A percentile compares a stretch with the other conserved stretches of the same genome.
Conservation (phyloP, 1,139 yeast genomes). For the Debaryomyces udenii region DNA sequence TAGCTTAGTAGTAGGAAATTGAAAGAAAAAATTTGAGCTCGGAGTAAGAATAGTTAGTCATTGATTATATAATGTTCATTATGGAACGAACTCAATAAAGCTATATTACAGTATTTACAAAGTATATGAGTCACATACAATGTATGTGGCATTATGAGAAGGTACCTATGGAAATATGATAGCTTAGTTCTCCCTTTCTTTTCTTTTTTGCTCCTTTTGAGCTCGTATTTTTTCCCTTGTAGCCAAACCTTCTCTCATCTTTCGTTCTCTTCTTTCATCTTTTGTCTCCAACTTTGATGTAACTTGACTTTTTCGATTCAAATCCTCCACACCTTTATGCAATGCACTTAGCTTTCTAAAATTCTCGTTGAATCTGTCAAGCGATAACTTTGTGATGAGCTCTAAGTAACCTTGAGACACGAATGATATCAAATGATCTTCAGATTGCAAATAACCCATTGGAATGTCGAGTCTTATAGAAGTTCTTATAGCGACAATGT, state of each 20-base stretch:
- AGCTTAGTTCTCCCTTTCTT: conserved; percentile 16
- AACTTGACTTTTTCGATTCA: conserved; percentile 17
- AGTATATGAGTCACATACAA: too few species aligned
- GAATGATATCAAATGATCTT: conserved; percentile 35
- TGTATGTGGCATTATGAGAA: too few species aligned
- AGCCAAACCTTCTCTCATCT: conserved; percentile 61
- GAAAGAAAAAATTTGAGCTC: conserved; percentile 3
- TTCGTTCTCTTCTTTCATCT: conserved; percentile 63
- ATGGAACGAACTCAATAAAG: background rate
- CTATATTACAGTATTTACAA: conserved; percentile 2
- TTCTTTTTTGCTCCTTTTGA: conserved; percentile 23
- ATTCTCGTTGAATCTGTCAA: conserved; percentile 67
- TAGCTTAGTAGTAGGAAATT: background rate
- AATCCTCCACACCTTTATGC: conserved; percentile 41
- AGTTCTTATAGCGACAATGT: conserved; percentile 76
- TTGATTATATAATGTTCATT: conserved; percentile 5
- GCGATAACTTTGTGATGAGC: conserved; percentile 51
- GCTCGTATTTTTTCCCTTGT: conserved; percentile 41
- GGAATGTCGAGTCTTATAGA: conserved; percentile 76
- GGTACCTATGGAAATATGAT: too few species aligned
- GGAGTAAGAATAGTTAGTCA: conserved; percentile 5
- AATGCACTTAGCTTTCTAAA: conserved; percentile 54
- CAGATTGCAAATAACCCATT: conserved; percentile 53
- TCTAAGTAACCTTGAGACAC: conserved; percentile 54
- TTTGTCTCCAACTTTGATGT: conserved; percentile 30